These are phyloP conservation scores for Penicillium occitanis DNA, from an alignment of 2,329 filamentous ascomycete genomes.

Conservation along the genomic window DNA sequence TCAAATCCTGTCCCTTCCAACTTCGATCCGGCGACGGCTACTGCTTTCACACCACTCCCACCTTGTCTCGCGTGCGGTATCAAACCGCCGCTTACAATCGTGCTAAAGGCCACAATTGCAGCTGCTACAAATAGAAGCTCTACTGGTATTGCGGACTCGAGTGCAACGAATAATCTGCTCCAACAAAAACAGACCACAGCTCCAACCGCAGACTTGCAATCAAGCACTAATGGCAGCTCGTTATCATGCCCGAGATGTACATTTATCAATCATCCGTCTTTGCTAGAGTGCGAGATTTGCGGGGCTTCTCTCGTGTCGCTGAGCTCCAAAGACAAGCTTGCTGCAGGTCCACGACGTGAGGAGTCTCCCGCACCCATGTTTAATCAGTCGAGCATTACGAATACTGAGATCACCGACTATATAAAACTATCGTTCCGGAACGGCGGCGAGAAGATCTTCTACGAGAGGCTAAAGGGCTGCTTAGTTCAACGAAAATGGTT, in stretches of 20 bases:
- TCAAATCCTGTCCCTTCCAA: constrained; percentile 91
- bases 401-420: constrained; percentile 65
- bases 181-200: constrained; percentile 7
- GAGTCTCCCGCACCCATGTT: constrained; percentile 79
- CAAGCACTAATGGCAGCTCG: constrained; percentile 22
- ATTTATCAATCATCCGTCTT: constrained; percentile 86
- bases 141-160: neutral
- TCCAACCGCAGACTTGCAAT: neutral
- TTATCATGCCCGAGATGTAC: constrained; percentile 79
- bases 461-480: constrained; percentile 81
- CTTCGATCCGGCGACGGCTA: constrained; percentile 83
- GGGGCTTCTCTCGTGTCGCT: constrained; percentile 68
- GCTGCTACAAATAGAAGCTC: constrained; percentile 57
- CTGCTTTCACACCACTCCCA: constrained; percentile 73
- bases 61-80: constrained; percentile 93
- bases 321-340: constrained; percentile 43
- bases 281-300: constrained; percentile 87
- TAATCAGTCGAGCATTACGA: constrained; percentile 44
- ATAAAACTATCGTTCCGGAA: constrained; percentile 90
- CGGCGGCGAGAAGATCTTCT: constrained; percentile 86
- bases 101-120: constrained; percentile 83
- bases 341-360: constrained; percentile 46
- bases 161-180: constrained; percentile 25
- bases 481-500: constrained; percentile 96
- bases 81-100: constrained; percentile 76